A percentile compares a stretch with the other conserved stretches of the same genome.
These are phyloP conservation scores for Paracoccidioides brasiliensis DNA, from an alignment of 2,329 filamentous ascomycete species.

Conservation along the genomic window DNA sequence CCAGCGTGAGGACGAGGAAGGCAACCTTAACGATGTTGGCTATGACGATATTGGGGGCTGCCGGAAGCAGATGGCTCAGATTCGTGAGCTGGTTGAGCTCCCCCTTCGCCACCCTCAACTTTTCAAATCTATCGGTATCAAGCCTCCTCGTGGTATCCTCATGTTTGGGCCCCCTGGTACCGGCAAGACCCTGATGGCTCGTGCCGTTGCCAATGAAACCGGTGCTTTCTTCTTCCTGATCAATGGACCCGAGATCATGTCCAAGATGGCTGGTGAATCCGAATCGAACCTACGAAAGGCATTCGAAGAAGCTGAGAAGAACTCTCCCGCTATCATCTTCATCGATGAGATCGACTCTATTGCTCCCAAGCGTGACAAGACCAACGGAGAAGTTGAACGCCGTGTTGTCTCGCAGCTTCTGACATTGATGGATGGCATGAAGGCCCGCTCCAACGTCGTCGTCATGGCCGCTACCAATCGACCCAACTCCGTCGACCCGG, in stretches of 20 bases:
- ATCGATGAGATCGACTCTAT: slow-evolving; percentile 99
- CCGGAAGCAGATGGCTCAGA: slow-evolving; percentile 99
- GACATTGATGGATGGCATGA: slow-evolving; percentile 99
- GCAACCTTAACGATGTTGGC: slow-evolving; percentile 96
- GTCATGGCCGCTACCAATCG: slow-evolving; percentile 99
- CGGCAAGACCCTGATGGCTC: slow-evolving; percentile 98
- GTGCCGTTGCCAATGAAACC: slow-evolving; percentile 96
- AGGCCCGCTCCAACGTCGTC: slow-evolving; percentile 94
- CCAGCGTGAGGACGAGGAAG: slow-evolving; percentile 96
- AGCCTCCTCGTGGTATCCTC: slow-evolving; percentile 94
- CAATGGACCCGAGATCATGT: slow-evolving; percentile 99
- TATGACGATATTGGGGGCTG: slow-evolving; percentile 99
- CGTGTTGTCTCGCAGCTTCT: slow-evolving; percentile 94
- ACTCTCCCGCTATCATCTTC: slow-evolving; percentile 98
- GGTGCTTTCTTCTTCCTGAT: slow-evolving; percentile 99
- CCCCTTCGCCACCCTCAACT: slow-evolving; percentile 93
- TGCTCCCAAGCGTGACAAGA: slow-evolving; percentile 98
- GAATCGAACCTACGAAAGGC: slow-evolving; percentile 97
- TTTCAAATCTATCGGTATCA: slow-evolving; percentile 99
- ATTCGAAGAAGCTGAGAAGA: slow-evolving; percentile 99
- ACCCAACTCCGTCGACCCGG: slow-evolving; percentile 96
- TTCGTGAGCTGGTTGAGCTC: slow-evolving; percentile 95
- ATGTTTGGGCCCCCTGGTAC: slow-evolving; percentile 96
- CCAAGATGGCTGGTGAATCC: slow-evolving; percentile 99
- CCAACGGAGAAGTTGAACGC: slow-evolving; percentile 95